These are phyloP conservation scores for Pseudocercospora crystallina DNA, from an alignment of 2,329 filamentous ascomycete species.

Conservation along the genomic window DNA sequence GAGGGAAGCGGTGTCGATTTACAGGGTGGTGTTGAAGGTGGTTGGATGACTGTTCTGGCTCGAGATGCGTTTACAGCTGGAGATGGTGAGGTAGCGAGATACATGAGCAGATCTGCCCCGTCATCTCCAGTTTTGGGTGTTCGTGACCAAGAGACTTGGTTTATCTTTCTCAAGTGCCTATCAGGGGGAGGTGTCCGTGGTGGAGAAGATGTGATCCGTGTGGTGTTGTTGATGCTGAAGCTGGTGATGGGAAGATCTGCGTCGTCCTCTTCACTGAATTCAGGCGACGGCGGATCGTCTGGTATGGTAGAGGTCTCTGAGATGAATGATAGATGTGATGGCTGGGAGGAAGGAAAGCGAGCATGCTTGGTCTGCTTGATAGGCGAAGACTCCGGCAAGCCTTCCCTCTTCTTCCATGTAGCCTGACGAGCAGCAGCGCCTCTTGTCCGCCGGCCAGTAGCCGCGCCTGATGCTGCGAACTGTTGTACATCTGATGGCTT, in stretches of 20 bases:
- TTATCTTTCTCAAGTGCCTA: constrained; percentile 42
- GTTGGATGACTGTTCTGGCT: constrained; percentile 45
- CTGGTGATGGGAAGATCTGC: constrained; percentile 75
- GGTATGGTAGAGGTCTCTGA: constrained; percentile 68
- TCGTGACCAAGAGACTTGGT: constrained; percentile 43
- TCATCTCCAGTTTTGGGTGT: constrained; percentile 69
- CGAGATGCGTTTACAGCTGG: constrained; percentile 56
- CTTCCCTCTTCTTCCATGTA: constrained; percentile 75
- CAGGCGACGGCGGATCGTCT: constrained; percentile 60
- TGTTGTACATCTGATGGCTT: constrained; percentile 24
- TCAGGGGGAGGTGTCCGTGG: constrained; percentile 72
- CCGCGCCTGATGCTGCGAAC: constrained; percentile 30
- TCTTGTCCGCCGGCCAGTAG: constrained; percentile 33
- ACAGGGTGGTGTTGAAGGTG: constrained; percentile 56
- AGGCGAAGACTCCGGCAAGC: constrained; percentile 82
- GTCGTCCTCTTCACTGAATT: constrained; percentile 75
- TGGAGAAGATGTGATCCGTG: constrained; percentile 66
- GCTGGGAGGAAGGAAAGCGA: constrained; percentile 68
- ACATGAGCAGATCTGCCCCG: constrained; percentile 81
- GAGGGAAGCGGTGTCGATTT: constrained; percentile 65
- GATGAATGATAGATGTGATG: constrained; percentile 77
- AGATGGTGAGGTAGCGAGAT: constrained; percentile 87
- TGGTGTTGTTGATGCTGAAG: constrained; percentile 59
- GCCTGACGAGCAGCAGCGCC: constrained; percentile 43
- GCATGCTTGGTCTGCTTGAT: constrained; percentile 73